These are phyloP conservation scores for Apiospora rasikravindrae DNA, from an alignment of 2,329 filamentous ascomycete species.

Conservation along the genomic window DNA sequence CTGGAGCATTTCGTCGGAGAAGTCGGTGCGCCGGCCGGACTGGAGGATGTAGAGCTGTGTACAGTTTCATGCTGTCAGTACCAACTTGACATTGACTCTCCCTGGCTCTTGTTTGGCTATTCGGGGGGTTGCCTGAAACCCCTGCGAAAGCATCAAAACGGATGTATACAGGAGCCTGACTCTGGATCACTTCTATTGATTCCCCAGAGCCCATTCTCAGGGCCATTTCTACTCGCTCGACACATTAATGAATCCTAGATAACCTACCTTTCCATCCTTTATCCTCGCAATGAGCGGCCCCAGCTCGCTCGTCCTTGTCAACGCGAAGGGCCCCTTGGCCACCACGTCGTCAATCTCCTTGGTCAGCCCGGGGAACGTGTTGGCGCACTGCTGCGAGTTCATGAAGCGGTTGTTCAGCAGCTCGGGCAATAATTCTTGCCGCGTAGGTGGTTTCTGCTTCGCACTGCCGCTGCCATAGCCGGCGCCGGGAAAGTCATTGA, in stretches of 20 bases:
- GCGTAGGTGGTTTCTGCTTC: not conserved
- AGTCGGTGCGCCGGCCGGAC: slow-evolving; percentile 44
- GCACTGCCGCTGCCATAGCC: not conserved
- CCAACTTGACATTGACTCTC: not conserved
- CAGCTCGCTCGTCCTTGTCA: slow-evolving; percentile 40
- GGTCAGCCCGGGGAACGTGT: slow-evolving; percentile 52
- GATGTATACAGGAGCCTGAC: too few relatives aligned
- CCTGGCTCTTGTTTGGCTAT: not conserved
- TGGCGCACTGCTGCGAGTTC: slow-evolving; percentile 48
- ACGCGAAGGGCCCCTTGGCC: slow-evolving; percentile 48
- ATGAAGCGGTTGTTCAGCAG: slow-evolving; percentile 45
- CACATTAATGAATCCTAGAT: too few relatives aligned
- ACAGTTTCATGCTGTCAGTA: slow-evolving; percentile 44
- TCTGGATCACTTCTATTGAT: not conserved
- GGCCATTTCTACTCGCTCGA: too few relatives aligned
- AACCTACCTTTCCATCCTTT: slow-evolving; percentile 45
- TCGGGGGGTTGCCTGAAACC: too few relatives aligned
- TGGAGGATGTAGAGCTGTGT: slow-evolving; percentile 51
- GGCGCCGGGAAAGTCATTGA: not conserved
- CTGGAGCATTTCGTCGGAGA: slow-evolving; percentile 51
- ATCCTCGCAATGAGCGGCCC: slow-evolving; percentile 51
- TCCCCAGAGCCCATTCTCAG: not conserved
- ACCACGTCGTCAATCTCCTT: slow-evolving; percentile 52
- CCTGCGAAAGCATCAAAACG: too few relatives aligned
- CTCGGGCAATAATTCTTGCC: slow-evolving; percentile 21